phyloP scores from a whole-genome alignment of 331 rosid genomes.

The Saraca asoca region DNA sequence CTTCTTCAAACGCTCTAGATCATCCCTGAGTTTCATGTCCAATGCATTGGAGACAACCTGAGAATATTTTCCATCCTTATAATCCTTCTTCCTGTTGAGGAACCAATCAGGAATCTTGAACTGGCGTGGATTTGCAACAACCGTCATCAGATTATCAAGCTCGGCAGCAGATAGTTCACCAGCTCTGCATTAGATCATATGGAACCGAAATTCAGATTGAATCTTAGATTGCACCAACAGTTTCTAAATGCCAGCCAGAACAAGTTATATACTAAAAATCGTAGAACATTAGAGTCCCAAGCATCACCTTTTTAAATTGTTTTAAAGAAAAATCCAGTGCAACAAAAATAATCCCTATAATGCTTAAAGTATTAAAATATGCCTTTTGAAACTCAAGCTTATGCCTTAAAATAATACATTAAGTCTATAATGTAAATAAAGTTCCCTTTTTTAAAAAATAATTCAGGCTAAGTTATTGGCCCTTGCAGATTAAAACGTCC shows the following conservation, averaged over 20 bases:
- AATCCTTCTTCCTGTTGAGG: constrained; percentile 71
- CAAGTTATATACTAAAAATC: background rate
- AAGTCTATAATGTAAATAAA: background rate
- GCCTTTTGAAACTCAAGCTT: background rate
- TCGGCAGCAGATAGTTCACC: constrained; percentile 61
- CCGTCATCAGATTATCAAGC: constrained; percentile 57
- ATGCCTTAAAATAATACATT: background rate
- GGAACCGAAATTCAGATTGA: constrained; percentile 13
- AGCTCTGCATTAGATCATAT: constrained; percentile 47
- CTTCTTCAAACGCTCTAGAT: constrained; percentile 77
- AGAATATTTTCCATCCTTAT: constrained; percentile 68
- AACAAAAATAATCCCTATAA: background rate
- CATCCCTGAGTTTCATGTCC: constrained; percentile 80
- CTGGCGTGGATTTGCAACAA: constrained; percentile 63
- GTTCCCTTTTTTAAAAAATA: background rate
- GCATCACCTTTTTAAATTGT: too few species aligned
- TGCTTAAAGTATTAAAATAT: background rate
- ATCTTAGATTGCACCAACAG: background rate
- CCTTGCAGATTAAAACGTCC: background rate
- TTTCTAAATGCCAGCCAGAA: background rate
- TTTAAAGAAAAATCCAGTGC: background rate
- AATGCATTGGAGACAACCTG: constrained; percentile 69
- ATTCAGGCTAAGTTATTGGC: background rate
- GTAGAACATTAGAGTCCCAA: too few species aligned
- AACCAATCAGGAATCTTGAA: constrained; percentile 80